phyloP scores from a whole-genome alignment of 2,329 filamentous ascomycete genomes.

The Coniochaeta pulveracea region DNA sequence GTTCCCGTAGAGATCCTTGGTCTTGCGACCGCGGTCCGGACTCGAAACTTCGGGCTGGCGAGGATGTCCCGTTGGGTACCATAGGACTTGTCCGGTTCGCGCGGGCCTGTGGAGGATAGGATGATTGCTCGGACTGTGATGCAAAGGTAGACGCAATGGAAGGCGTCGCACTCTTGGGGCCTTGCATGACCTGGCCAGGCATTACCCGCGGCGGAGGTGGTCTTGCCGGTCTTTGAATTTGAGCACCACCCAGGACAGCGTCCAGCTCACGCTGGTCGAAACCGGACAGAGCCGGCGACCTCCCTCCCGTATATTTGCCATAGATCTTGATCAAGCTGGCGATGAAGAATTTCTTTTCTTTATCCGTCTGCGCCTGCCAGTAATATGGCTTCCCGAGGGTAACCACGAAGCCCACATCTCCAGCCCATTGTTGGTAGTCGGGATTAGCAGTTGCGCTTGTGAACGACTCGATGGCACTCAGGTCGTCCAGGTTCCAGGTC shows the following conservation, averaged over 20 bases:
- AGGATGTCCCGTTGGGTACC: slow-evolving; percentile 23
- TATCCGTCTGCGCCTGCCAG: slow-evolving; percentile 85
- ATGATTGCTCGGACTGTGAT: slow-evolving; percentile 6
- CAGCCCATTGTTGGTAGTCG: slow-evolving; percentile 63
- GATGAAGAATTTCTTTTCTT: slow-evolving; percentile 99
- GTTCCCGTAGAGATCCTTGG: slow-evolving; percentile 27
- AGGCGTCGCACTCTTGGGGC: neutral
- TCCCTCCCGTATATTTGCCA: slow-evolving; percentile 87
- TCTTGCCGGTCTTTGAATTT: slow-evolving; percentile 13
- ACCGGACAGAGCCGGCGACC: slow-evolving; percentile 64
- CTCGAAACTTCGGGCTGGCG: slow-evolving; percentile 41
- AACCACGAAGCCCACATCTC: slow-evolving; percentile 74
- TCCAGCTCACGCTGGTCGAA: slow-evolving; percentile 76
- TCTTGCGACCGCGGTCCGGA: slow-evolving; percentile 29
- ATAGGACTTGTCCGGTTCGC: slow-evolving; percentile 19
- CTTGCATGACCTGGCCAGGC: slow-evolving; percentile 4
- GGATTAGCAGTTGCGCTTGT: slow-evolving; percentile 47
- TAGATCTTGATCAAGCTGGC: slow-evolving; percentile 94
- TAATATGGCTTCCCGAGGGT: slow-evolving; percentile 92
- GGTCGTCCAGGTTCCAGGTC: slow-evolving; percentile 92
- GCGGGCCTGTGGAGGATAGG: neutral
- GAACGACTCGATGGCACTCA: slow-evolving; percentile 74
- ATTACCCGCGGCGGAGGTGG: slow-evolving; percentile 17
- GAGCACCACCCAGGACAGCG: slow-evolving; percentile 51
- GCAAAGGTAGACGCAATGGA: slow-evolving; percentile 11